phyloP scores from a whole-genome alignment of 208 protist genomes.

The Wallacemonas sp. region DNA sequence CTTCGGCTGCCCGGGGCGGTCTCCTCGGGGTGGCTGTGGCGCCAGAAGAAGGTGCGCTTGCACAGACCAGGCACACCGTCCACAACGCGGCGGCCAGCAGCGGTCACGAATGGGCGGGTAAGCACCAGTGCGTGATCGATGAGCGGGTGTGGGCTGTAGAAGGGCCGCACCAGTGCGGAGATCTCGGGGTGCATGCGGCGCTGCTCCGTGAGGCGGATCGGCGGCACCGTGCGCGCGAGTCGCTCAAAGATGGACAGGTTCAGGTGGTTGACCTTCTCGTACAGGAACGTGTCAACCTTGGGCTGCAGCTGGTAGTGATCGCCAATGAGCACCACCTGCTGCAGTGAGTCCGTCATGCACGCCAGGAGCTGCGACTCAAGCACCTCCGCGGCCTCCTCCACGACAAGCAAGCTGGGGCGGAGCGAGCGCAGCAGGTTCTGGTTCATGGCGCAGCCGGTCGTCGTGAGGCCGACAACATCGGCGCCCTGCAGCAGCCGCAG shows the following conservation, averaged over 20 bases:
- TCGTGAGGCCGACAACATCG: conserved; percentile 93
- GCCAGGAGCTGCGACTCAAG: conserved; percentile 92
- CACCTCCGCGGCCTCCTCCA: conserved; percentile 95
- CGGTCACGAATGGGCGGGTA: conserved; percentile 53
- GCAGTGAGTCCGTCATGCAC: conserved; percentile 89
- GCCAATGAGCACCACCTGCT: conserved; percentile 92
- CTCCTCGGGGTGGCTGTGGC: conserved; percentile 83
- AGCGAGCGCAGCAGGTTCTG: conserved; percentile 85
- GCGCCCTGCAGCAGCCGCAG: conserved; percentile 75
- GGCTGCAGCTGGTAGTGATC: conserved; percentile 94
- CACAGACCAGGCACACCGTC: conserved; percentile 73
- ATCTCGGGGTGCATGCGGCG: conserved; percentile 90
- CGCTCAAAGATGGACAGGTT: conserved; percentile 93
- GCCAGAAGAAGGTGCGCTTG: conserved; percentile 87
- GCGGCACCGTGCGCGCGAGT: conserved; percentile 44
- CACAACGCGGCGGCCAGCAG: conserved; percentile 24
- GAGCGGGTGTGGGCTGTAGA: conserved; percentile 71
- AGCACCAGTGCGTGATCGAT: conserved; percentile 61
- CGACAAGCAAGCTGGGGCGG: conserved; percentile 84
- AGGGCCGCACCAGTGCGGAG: conserved; percentile 81
- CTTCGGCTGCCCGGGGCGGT: conserved; percentile 74
- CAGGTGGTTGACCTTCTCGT: conserved; percentile 85
- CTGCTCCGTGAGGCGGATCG: conserved; percentile 88
- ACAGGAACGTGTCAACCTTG: conserved; percentile 89
- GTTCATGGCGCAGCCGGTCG: conserved; percentile 92